Evolutionary conservation across 2,329 filamentous ascomycete species (phyloP).

Genomic region (Hypocrella siamensis): DNA sequence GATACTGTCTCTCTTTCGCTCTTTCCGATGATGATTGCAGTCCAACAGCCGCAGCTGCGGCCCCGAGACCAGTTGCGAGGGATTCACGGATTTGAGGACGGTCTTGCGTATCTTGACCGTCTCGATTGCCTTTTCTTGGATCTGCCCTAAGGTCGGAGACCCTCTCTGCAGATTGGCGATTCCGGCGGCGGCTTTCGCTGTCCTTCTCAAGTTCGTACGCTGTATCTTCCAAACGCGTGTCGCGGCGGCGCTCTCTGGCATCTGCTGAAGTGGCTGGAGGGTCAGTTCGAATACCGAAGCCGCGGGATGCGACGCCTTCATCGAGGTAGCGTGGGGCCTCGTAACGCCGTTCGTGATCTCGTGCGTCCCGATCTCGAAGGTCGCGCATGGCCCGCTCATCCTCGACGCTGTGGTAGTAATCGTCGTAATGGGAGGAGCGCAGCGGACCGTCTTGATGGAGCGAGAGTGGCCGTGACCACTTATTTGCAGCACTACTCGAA

Average conservation of each 20-base stretch:
- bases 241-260: slow-evolving; percentile 20
- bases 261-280: slow-evolving; percentile 22
- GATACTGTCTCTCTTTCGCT: slow-evolving; percentile 19
- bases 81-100: slow-evolving; percentile 31
- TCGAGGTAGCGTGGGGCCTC: slow-evolving; percentile 25
- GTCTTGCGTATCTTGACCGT: slow-evolving; percentile 16
- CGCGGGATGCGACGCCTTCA: slow-evolving; percentile 28
- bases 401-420: slow-evolving; percentile 32
- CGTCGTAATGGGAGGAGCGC: slow-evolving; percentile 27
- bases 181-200: slow-evolving; percentile 13
- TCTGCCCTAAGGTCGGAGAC: slow-evolving; percentile 14
- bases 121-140: slow-evolving; percentile 15
- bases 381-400: slow-evolving; percentile 28
- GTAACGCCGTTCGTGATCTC: slow-evolving; percentile 16
- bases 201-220: slow-evolving; percentile 13
- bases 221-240: slow-evolving; percentile 15
- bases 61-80: slow-evolving; percentile 28
- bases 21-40: slow-evolving; percentile 21
- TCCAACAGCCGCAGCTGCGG: slow-evolving; percentile 32
- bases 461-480: slow-evolving; percentile 28
- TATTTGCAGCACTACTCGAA: slow-evolving; percentile 5
- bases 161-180: slow-evolving; percentile 10
- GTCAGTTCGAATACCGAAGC: slow-evolving; percentile 35
- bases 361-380: slow-evolving; percentile 19
- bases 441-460: slow-evolving; percentile 34